These are phyloP conservation scores for Hebeloma cylindrosporum DNA, from an alignment of 768 basidiomycete genomes.

Conservation along the genomic window DNA sequence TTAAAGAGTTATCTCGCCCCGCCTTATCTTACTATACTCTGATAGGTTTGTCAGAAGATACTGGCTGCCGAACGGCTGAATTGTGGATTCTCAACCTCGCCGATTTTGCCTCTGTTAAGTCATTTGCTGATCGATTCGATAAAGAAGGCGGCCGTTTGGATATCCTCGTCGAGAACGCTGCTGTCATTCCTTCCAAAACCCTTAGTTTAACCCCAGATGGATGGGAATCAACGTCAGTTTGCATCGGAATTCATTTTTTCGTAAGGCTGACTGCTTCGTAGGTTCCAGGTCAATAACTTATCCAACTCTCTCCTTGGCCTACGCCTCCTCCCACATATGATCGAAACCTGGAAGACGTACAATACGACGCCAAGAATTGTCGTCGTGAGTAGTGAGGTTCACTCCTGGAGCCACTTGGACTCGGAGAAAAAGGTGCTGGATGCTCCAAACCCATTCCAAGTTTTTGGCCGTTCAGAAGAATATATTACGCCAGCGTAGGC, in stretches of 20 bases:
- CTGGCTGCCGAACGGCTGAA: slow-evolving; percentile 35
- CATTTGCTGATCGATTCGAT: slow-evolving; percentile 36
- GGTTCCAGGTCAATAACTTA: slow-evolving; percentile 50
- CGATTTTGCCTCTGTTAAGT: slow-evolving; percentile 39
- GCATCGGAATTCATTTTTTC: background rate
- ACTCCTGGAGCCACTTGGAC: slow-evolving; percentile 31
- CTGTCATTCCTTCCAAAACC: slow-evolving; percentile 2
- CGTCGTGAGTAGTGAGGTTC: slow-evolving; percentile 43
- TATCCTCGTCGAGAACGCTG: slow-evolving; percentile 27
- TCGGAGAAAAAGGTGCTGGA: slow-evolving; percentile 26
- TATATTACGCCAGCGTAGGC: slow-evolving; percentile 28
- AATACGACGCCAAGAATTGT: slow-evolving; percentile 36
- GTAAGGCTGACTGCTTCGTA: slow-evolving; percentile 17
- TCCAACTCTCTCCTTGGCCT: slow-evolving; percentile 40
- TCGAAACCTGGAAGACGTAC: slow-evolving; percentile 35
- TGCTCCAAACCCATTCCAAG: slow-evolving; percentile 28
- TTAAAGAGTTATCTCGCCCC: background rate
- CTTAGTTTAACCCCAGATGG: slow-evolving; percentile 31
- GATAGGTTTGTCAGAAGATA: slow-evolving; percentile 31
- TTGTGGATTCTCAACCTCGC: slow-evolving; percentile 42
- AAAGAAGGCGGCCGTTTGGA: slow-evolving; percentile 38
- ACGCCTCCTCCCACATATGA: slow-evolving; percentile 42
- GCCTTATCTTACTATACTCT: background rate
- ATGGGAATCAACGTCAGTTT: slow-evolving; percentile 39
- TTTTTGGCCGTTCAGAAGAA: slow-evolving; percentile 31